These are phyloP conservation scores for Suillus paluster DNA, from an alignment of 768 basidiomycete genomes.

Conservation along the genomic window DNA sequence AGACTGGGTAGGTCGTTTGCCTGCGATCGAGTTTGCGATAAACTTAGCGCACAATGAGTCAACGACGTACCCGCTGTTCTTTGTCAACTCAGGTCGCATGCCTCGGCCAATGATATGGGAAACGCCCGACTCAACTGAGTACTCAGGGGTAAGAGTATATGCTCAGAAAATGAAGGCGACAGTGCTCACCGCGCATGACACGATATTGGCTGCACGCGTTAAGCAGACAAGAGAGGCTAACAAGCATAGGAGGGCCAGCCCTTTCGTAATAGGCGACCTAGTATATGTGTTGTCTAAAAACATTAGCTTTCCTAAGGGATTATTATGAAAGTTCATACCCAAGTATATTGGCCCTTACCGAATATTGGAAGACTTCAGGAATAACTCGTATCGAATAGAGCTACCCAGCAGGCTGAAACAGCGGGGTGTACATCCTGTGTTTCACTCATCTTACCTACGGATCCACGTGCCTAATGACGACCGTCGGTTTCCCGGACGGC, in stretches of 20 bases:
- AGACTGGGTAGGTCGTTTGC: conserved; percentile 32
- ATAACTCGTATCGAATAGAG: conserved; percentile 26
- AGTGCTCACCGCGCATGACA: conserved; percentile 26
- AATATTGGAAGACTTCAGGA: conserved; percentile 18
- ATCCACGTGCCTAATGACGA: conserved; percentile 41
- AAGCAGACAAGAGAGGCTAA: conserved; percentile 32
- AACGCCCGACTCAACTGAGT: conserved; percentile 10
- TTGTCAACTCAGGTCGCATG: conserved; percentile 35
- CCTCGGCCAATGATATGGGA: conserved; percentile 37
- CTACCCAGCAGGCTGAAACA: conserved; percentile 30
- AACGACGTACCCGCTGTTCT: conserved; percentile 41
- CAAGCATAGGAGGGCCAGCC: conserved; percentile 13
- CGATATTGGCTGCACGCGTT: conserved; percentile 24
- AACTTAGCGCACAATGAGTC: conserved; percentile 36
- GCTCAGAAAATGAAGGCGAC: conserved; percentile 19
- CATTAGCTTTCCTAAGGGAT: conserved; percentile 31
- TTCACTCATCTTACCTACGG: conserved; percentile 37
- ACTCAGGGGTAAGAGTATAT: conserved; percentile 27
- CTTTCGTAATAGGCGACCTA: conserved; percentile 26
- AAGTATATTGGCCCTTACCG: conserved; percentile 40
- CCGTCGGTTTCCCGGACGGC: conserved; percentile 29
- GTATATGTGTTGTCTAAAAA: conserved; percentile 42
- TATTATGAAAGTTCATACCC: conserved; percentile 36
- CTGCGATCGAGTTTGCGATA: conserved; percentile 42
- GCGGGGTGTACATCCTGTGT: conserved; percentile 31